Conservation (phyloP, 345 rosid genomes). For the Citrus sinensis region DNA sequence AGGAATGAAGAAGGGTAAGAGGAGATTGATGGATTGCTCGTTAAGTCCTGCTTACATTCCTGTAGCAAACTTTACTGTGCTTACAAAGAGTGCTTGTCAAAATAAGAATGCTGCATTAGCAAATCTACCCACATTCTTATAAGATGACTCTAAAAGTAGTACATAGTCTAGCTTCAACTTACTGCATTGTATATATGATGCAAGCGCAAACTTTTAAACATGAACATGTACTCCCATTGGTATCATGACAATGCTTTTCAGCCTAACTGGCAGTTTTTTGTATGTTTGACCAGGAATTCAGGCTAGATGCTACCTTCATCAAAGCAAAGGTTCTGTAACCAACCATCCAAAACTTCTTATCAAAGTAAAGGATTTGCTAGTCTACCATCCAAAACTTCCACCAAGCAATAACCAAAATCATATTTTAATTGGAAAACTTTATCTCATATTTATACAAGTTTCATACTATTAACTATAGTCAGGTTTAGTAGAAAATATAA, state of each 20-base stretch:
- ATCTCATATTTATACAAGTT: not conserved
- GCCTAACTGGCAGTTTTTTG: not conserved
- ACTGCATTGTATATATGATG: not conserved
- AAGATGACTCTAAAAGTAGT: not conserved
- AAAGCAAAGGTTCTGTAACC: not conserved
- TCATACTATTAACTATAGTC: not conserved
- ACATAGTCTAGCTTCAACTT: not conserved
- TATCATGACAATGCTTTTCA: not conserved
- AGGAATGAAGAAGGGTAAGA: not conserved
- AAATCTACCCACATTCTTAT: not conserved
- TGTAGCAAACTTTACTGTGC: not conserved
- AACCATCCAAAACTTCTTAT: not conserved
- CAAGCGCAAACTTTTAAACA: not conserved
- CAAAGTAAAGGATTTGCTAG: not conserved
- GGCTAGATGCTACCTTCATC: not conserved
- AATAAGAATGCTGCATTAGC: not conserved
- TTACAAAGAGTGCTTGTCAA: not conserved
- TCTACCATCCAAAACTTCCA: not conserved
- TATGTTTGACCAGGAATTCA: not conserved
- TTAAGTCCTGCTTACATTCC: not conserved
- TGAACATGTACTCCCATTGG: not conserved
- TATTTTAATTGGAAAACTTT: not conserved
- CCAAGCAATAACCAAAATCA: no score
- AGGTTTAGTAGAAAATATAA: not conserved
- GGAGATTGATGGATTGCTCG: not conserved